Conservation (phyloP, 2,329 filamentous ascomycete genomes). For the Alternaria sp. region DNA sequence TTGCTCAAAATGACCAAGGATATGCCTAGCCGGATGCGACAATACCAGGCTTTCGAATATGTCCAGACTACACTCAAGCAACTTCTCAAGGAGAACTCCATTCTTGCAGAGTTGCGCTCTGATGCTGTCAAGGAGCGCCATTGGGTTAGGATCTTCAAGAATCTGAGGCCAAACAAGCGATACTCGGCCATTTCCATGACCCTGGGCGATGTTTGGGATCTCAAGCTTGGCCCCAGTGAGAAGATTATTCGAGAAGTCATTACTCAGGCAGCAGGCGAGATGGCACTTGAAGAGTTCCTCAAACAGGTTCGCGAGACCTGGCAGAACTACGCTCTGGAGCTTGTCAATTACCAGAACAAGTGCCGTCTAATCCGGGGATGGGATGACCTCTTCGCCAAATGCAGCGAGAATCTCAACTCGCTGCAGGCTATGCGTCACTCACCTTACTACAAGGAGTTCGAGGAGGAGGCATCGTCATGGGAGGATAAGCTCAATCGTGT, state of each 20-base stretch:
- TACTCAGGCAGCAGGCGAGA: conserved; percentile 93
- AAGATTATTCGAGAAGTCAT: conserved; percentile 91
- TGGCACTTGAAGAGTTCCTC: conserved; percentile 97
- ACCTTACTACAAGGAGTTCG: conserved; percentile 99
- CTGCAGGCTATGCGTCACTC: conserved; percentile 99
- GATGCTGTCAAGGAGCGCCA: conserved; percentile 96
- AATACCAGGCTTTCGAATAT: conserved; percentile 99
- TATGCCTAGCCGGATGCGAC: conserved; percentile 98
- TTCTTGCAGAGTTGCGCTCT: conserved; percentile 90
- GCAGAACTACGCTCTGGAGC: conserved; percentile 92
- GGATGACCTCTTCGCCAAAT: conserved; percentile 98
- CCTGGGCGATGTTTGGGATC: conserved; percentile 97
- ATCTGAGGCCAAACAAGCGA: conserved; percentile 87
- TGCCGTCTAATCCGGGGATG: conserved; percentile 96
- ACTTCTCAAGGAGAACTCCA: conserved; percentile 86
- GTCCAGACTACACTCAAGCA: conserved; percentile 90
- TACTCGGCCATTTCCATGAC: conserved; percentile 96
- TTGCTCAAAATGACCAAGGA: conserved; percentile 98
- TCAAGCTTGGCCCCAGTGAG: conserved; percentile 89
- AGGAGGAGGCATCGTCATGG: conserved; percentile 95
- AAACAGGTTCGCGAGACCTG: conserved; percentile 96
- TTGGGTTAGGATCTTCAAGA: conserved; percentile 98
- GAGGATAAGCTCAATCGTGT: conserved; percentile 98
- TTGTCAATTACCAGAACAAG: conserved; percentile 98
- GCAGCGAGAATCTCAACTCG: conserved; percentile 96